Base-by-base conservation (phyloP, 352 stramenopile species). In the Pythium aquatile region DNA sequence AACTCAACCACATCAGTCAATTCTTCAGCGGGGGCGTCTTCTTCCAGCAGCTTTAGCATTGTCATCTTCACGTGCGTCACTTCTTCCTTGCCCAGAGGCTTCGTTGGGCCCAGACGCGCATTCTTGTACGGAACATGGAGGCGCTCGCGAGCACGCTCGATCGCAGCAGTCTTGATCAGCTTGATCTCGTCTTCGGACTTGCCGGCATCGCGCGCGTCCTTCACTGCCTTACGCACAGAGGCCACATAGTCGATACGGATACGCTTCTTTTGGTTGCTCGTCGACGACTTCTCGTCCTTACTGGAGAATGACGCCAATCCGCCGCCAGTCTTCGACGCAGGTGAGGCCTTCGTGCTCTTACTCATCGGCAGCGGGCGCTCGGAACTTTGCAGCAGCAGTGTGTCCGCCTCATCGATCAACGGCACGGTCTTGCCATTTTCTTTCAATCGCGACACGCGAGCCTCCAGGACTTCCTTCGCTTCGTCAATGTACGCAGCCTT, bases 401-500 rank as follows among this genome's bases (percentile, higher is more conserved):
- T 79, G 28, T 92, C 86, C 1, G 86, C 86, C 68, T 91, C 84
- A 30, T 95, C 86, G n/a, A 95, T 82, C 54, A 95, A 77, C 58
- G 88, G 74, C 26, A 79, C 75, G 0, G 82, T 77, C 56, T 85
- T 87, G 30, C 82, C 77, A 55, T 85, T 95, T 48, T 95, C 86
- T 32, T 85, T 84, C 72, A 93, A 73, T 17, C 84, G 81, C 17
- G 86, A 90, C 29, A 95, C 86, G 20, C 86, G 79, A 10, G 83
- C 86, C 63, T 95, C 86, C 0, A 95, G 79, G 30, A 95, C 86
- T 66, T 95, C 86, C 63, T 95, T 95, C 2, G 86, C 84, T 70
- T 95, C 86, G 52, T 95, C 86, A 63, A 95, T 95, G 59, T 93
- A 95, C 47, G 81, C 85, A 5, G 86, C 83, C 68, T 93, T 93